Percentiles rank a stretch among this genome's conserved stretches.
phyloP scores from a whole-genome alignment of 2,329 filamentous ascomycete species.

The Penicillium verrucosum region DNA sequence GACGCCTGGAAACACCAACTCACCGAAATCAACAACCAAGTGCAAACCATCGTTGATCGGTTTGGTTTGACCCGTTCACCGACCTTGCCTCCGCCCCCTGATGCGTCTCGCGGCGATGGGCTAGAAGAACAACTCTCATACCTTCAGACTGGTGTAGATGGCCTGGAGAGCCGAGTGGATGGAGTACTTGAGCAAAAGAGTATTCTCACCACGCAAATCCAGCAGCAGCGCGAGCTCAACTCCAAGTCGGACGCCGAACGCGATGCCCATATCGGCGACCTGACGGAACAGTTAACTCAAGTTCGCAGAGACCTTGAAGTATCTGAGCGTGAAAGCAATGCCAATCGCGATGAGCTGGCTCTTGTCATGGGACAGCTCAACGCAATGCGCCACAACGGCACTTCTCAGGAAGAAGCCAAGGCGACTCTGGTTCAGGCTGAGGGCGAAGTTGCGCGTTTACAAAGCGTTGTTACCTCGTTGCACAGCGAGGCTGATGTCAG shows the following conservation, averaged over 20 bases:
- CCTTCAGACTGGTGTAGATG: constrained; percentile 75
- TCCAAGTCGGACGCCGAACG: constrained; percentile 71
- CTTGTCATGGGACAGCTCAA: constrained; percentile 46
- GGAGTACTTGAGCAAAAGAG: constrained; percentile 81
- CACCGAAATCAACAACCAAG: constrained; percentile 60
- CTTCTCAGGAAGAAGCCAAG: constrained; percentile 34
- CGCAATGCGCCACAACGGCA: constrained; percentile 36
- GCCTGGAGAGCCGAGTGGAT: constrained; percentile 72
- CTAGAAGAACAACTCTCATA: constrained; percentile 68
- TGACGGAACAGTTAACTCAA: constrained; percentile 52
- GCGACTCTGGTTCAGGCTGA: constrained; percentile 29
- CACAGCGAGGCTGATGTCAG: constrained; percentile 32
- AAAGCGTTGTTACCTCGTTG: constrained; percentile 53
- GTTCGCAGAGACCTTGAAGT: constrained; percentile 63
- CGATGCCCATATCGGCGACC: constrained; percentile 46
- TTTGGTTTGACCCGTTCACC: constrained; percentile 45
- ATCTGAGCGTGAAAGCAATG: constrained; percentile 46
- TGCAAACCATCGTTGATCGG: constrained; percentile 57
- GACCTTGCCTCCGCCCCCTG: constrained; percentile 57
- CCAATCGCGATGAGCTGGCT: constrained; percentile 40
- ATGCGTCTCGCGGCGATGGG: constrained; percentile 51
- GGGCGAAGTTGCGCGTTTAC: constrained; percentile 33
- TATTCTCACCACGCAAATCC: constrained; percentile 85
- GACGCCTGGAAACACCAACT: constrained; percentile 46
- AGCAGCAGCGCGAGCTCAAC: constrained; percentile 91